Evolutionary conservation across 495 filamentous ascomycete species (phyloP), one percentile per base, ranked within the genome.

Genomic region (Paragyromitra xinjiangensis): DNA sequence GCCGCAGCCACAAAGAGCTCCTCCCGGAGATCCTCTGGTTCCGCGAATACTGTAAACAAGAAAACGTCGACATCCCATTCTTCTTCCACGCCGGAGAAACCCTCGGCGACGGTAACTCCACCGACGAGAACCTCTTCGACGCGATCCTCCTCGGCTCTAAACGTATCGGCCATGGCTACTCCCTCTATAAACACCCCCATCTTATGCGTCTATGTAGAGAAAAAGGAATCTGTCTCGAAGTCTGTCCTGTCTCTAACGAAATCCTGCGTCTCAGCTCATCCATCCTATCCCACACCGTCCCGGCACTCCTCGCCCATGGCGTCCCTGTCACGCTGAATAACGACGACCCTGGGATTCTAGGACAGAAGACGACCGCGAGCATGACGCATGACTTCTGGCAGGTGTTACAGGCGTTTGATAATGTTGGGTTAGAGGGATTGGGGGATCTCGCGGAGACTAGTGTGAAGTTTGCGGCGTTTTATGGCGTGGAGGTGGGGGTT

Each of bases 1-100:
- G 94, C 6, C 87, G 92, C 50, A 86, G 93, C 1, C 89, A 97
- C 8, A 87, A 87, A 37, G 91, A 94, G 78, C 85, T 96, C 2
- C 87, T 93, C 0, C 94, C 94, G 0, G 88, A 96, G 66, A 84
- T 98, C 0, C 94, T 98, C 80, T 97, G 93, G 93, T 98, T 98
- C 86, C 90, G 90, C 45, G 95, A 95, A 81, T 88, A 89, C 64
- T 98, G 94, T 82, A 87, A 88, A 11, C 88, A 92, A 80, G 90
- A 93, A 81, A 90, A 87, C 7, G 87, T 97, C 39, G 89, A 95
- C 26, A 91, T 99, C n/a, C 95, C 95, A 2, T 96, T 97, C 84
- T 95, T 95, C 85, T 94, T 99, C 83, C 94, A 97, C 80, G 95
- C 94, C 2, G 95, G 94, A 39, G 94, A 97, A 82, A 91, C 87